Evolutionary conservation across 1,284 basidiomycete species (phyloP), one percentile per base, ranked within the genome.

Genomic region (Trametes polyzona): DNA sequence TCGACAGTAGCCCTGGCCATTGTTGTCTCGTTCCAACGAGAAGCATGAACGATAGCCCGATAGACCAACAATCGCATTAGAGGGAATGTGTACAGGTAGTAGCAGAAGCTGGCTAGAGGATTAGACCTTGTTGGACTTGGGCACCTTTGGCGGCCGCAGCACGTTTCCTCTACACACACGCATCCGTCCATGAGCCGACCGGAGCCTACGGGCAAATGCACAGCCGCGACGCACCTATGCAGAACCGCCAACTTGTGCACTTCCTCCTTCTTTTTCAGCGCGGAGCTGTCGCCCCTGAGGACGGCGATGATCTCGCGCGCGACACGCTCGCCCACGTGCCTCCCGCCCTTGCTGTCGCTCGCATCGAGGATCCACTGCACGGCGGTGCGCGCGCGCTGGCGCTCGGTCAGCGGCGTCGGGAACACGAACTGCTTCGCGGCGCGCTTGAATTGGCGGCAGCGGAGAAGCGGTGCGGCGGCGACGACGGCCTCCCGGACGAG

Each of bases 151-250:
- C n/a, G 60, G 60, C 2, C 54, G 49, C 11, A 58, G 26, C 8
- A 62, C 60, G 27, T 59, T 62, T 9, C 57, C 60, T 62, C 60
- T 62, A 40, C 21, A 47, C n/a, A 33, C 8, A 8, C n/a, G 21
- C 4, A n/a, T n/a, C n/a, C n/a, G n/a, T n/a, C n/a, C n/a, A n/a
- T n/a, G n/a, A n/a, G n/a, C n/a, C n/a, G n/a, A n/a, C n/a, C n/a
- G n/a, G n/a, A n/a, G n/a, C n/a, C n/a, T n/a, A n/a, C n/a, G n/a
- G n/a, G n/a, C n/a, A n/a, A n/a, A n/a, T n/a, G n/a, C n/a, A n/a
- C n/a, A n/a, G n/a, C n/a, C n/a, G n/a, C n/a, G n/a, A 80, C 88
- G 55, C 62, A 93, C 92, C 94, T 87, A 73, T 93, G 93, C 32
- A 90, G 79, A 78, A 89, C 90, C 1, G 89, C 95, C 35, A 83